Evolutionary conservation across 352 stramenopile species (phyloP), one percentile per base, ranked within the genome.

Genomic region (Phytophthora parvispora): DNA sequence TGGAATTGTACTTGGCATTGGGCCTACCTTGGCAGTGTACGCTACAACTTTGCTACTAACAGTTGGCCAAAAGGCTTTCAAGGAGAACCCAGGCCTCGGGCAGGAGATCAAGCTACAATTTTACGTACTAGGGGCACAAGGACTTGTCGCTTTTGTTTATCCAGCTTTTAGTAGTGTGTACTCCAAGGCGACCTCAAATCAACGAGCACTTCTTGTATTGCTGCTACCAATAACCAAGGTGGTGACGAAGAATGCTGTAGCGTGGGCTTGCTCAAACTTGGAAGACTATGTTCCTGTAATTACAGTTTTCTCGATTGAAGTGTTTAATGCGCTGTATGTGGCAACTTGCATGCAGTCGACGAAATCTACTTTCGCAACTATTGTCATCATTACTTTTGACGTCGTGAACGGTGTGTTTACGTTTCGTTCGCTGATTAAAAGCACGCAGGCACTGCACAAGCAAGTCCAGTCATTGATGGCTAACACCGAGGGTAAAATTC

Each of bases 301-400:
- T 4, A 59, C 67, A 6, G 64, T 83, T 6, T 76, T 80, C 27
- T 72, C 73, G 1, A 72, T 83, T 24, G 71, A 83, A 25, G 71
- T 83, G 2, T 83, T 80, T 24, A 77, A 78, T 34, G 59, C 68
- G 9, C 49, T 83, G 8, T 80, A 78, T 43, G 55, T 73, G 18
- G 54, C 62, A 1, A 67, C 51, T 0, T 74, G 68, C 22, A 78
- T 83, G 68, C 68, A 83, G 34, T 60, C 29, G 24, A 52, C 64
- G 6, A 75, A 72, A 49, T 80, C 71, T 0, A 60, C 31, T 18
- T 18, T 61, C 1, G 71, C 64, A 0, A 77, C 68, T 2, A 28
- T 50, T 0, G 16, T 64, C 3, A 62, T 78, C 29, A 78, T 77
- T 13, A 34, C n/a, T 1, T 49, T 71, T 34, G 67, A 78, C 25